Conservation (phyloP, 352 stramenopile species). For the Globisporangium acanthophoron region DNA sequence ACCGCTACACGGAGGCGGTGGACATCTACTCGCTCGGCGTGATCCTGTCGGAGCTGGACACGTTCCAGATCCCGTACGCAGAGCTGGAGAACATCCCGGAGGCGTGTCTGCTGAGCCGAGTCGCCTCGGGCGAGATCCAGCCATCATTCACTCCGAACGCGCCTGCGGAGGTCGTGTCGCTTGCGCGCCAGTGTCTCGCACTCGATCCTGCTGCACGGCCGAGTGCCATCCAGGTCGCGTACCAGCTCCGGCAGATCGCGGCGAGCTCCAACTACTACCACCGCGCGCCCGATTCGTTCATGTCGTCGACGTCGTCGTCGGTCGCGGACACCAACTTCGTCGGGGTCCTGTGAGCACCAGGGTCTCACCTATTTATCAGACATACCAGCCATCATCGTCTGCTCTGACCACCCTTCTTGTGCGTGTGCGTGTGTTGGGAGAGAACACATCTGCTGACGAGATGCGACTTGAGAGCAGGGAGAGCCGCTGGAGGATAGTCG, state of each 20-base stretch:
- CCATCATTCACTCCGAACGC: constrained; percentile 19
- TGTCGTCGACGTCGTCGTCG: constrained; percentile 4
- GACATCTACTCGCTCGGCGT: constrained; percentile 63
- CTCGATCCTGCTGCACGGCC: constrained; percentile 25
- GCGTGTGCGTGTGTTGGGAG: not conserved
- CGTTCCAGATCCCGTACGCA: constrained; percentile 40
- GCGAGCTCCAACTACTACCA: not conserved
- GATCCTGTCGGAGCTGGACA: constrained; percentile 51
- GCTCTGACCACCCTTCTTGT: not conserved
- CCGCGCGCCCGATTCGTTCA: not conserved
- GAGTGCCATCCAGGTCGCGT: constrained; percentile 31
- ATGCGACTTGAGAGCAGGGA: not conserved
- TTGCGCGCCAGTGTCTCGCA: constrained; percentile 34
- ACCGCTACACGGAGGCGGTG: constrained; percentile 38
- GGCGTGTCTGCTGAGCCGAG: constrained; percentile 31
- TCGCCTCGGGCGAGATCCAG: constrained; percentile 23
- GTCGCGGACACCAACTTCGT: not conserved
- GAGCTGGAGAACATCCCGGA: constrained; percentile 26
- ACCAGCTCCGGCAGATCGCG: constrained; percentile 25
- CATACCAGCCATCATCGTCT: not conserved
- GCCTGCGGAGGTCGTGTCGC: constrained; percentile 19
- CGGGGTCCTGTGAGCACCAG: constrained; percentile 1
- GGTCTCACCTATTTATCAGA: not conserved
- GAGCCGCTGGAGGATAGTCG: not conserved
- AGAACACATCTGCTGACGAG: not conserved